Evolutionary conservation across 2,329 filamentous ascomycete genomes (phyloP).

Genomic region (Helotiales sp.): DNA sequence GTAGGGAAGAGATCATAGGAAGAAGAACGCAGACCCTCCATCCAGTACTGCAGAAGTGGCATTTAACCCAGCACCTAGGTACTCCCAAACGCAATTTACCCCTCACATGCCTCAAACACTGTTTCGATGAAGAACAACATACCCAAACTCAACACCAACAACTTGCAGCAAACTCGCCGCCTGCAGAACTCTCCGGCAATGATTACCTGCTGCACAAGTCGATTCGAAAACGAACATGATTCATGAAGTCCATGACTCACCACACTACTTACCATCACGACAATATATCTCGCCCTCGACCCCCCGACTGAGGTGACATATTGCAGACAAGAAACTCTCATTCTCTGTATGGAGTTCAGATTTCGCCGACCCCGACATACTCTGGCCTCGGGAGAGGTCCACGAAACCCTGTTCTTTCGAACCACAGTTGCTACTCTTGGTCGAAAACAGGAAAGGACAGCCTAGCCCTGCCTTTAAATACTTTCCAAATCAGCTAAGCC

Average conservation of each 20-base stretch:
- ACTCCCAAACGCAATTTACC: slow-evolving; percentile 4
- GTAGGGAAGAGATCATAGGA: too few species aligned
- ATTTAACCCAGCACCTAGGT: slow-evolving; percentile 10
- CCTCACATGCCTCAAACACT: slow-evolving; percentile 16
- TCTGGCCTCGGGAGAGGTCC: slow-evolving; percentile 22
- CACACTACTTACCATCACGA: background rate
- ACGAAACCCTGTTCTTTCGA: slow-evolving; percentile 25
- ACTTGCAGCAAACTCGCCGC: slow-evolving; percentile 16
- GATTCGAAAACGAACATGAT: slow-evolving; percentile 24
- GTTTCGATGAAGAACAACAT: slow-evolving; percentile 13
- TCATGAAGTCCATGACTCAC: slow-evolving; percentile 14
- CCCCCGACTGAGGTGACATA: background rate
- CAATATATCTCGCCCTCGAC: slow-evolving; percentile 12
- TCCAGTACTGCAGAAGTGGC: too few species aligned
- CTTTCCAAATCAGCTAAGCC: too few species aligned
- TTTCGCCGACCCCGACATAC: slow-evolving; percentile 31
- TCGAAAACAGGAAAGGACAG: too few species aligned
- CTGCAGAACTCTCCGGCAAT: slow-evolving; percentile 20
- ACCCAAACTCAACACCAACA: slow-evolving; percentile 15
- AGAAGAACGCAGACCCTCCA: too few species aligned
- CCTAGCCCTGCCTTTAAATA: too few species aligned
- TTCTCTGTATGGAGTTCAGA: slow-evolving; percentile 13
- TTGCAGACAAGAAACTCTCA: background rate
- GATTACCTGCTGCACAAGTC: slow-evolving; percentile 15
- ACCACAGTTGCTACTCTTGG: slow-evolving; percentile 35